Conservation (phyloP, 1,284 basidiomycete genomes). For the Austroboletus novae-zelandiae region DNA sequence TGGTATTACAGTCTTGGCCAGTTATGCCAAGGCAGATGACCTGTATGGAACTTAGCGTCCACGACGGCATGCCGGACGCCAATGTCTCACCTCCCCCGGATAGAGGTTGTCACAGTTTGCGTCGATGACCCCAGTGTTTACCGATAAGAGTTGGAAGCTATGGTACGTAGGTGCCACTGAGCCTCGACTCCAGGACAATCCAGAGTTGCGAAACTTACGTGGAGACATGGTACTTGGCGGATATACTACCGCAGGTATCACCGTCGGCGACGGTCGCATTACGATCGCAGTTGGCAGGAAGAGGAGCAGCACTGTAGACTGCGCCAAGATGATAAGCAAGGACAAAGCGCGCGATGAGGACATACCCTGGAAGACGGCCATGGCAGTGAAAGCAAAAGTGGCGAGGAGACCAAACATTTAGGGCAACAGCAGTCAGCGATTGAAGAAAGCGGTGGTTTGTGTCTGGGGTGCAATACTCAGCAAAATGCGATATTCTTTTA, state of each 20-base stretch:
- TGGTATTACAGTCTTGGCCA: conserved; percentile 44
- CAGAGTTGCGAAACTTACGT: conserved; percentile 31
- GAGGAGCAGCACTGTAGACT: conserved; percentile 18
- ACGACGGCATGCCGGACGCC: background rate
- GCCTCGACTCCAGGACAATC: background rate
- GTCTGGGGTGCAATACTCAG: no score
- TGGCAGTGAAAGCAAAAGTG: conserved; percentile 11
- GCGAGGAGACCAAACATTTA: background rate
- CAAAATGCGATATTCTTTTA: no score
- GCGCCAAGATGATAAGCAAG: background rate
- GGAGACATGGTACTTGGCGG: conserved; percentile 41
- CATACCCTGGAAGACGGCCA: background rate
- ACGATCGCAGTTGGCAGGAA: conserved; percentile 37
- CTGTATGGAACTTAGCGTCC: conserved; percentile 9
- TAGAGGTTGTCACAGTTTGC: conserved; percentile 37
- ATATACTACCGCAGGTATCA: conserved; percentile 37
- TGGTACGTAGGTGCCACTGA: background rate
- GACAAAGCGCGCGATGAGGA: background rate
- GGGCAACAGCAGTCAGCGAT: no score
- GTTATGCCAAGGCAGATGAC: conserved; percentile 43
- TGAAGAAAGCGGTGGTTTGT: no score
- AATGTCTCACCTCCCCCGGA: conserved; percentile 26
- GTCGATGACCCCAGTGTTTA: conserved; percentile 37
- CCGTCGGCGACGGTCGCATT: conserved; percentile 36
- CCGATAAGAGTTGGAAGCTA: conserved; percentile 42